These are phyloP conservation scores for Didymella segeticola DNA, from an alignment of 2,329 filamentous ascomycete species.

Conservation along the genomic window DNA sequence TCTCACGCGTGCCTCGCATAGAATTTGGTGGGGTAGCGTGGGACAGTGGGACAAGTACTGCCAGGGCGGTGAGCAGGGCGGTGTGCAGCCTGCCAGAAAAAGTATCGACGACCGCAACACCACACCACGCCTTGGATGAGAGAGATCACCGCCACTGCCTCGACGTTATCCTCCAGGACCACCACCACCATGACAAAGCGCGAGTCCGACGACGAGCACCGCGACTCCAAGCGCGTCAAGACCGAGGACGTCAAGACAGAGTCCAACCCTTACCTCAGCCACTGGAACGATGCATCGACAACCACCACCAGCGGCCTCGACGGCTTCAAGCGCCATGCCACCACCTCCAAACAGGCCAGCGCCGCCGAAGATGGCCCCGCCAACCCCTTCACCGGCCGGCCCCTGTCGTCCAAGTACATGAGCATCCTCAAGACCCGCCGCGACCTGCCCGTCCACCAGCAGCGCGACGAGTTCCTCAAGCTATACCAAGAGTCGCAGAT, in stretches of 20 bases:
- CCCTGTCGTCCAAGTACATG: conserved; percentile 85
- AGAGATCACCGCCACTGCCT: not conserved
- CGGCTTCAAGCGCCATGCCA: conserved; percentile 77
- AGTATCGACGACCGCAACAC: too few species aligned
- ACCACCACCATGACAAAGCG: conserved; percentile 60
- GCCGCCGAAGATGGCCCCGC: conserved; percentile 78
- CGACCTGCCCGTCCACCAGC: conserved; percentile 88
- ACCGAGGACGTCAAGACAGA: too few species aligned
- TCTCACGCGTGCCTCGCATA: too few species aligned
- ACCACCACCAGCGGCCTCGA: conserved; percentile 55
- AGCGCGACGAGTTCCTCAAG: conserved; percentile 91
- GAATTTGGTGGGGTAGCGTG: too few species aligned
- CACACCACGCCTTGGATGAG: too few species aligned
- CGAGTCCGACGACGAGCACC: conserved; percentile 56
- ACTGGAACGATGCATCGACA: conserved; percentile 71
- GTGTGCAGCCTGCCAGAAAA: not conserved
- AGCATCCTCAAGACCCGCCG: conserved; percentile 83
- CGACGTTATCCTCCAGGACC: not conserved
- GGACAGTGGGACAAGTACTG: too few species aligned
- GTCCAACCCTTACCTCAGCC: conserved; percentile 93
- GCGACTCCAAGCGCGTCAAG: conserved; percentile 58
- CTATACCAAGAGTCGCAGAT: conserved; percentile 95
- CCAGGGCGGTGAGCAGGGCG: conserved; percentile 1
- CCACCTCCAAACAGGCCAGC: conserved; percentile 76
- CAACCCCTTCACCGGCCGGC: conserved; percentile 84